Base-by-base conservation (phyloP, 1,284 basidiomycete species). In the Sanghuangporus sanghuang region DNA sequence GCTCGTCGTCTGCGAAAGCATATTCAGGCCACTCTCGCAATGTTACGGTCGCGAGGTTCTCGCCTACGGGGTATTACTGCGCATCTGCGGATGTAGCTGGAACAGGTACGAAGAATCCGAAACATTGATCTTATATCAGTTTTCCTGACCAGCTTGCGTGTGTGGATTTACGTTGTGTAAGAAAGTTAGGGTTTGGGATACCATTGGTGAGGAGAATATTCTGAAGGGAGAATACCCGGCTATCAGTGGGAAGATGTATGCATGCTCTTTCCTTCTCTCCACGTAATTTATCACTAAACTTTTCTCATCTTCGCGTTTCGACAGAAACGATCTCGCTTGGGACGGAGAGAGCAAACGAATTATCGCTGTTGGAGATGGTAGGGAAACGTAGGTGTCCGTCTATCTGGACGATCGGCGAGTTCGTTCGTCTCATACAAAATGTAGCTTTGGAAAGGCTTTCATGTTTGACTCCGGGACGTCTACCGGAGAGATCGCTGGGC, bases 281-380 rank as follows among this genome's bases (percentile, higher is more conserved):
- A 54, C 39, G 55, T n/a, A 38, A 14, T 12, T 54, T 21, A 6
- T 21, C 46, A 18, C 21, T 35, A 3, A 39, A 21, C 52, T 16
- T 16, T 27, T 32, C 12, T 36, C 32, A 57, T 40, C 18, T 12
- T 32, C 3, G 18, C 38, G 32, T 36, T 50, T 36, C 5, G 60
- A 18, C 54, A 92, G 91, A 70, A 96, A 95, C 70, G 97, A 99
- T 76, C 83, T 99, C 5, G 89, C 90, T 21, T 98, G 96, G 95
- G 97, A 99, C 72, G 92, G 91, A 3, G 97, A 99, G 74, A 93
- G 92, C 71, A 97, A 98, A 76, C 85, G 97, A 14, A 90, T 99
- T 68, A 91, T 98, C 57, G 95, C 90, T 16, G 96, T 95, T n/a
- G 97, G 97, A 56, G 94, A 98, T 67, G 96, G 96, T 48, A 84